Percentiles rank a stretch among this genome's conserved stretches.
phyloP scores from a whole-genome alignment of 2,329 filamentous ascomycete species.

The Graphilbum fragrans region DNA sequence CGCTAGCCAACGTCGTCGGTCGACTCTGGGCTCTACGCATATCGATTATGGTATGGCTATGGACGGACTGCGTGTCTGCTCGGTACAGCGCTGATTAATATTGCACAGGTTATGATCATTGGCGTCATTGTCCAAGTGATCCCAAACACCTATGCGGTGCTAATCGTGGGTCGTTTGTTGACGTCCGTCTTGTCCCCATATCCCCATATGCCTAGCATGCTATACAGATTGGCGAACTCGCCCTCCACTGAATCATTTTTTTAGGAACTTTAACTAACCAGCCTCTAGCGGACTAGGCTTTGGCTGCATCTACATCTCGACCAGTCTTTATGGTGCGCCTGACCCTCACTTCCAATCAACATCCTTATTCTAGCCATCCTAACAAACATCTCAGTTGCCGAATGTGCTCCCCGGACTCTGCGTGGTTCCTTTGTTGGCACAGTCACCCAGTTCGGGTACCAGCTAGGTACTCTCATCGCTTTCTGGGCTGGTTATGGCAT shows the following conservation, averaged over 20 bases:
- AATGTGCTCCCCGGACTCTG: conserved; percentile 1
- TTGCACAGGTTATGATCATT: not conserved
- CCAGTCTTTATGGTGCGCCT: not conserved
- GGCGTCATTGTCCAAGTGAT: conserved; percentile 2
- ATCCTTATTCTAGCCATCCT: not conserved
- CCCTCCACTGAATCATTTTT: not conserved
- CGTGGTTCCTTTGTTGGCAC: conserved; percentile 4
- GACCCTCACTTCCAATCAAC: not conserved
- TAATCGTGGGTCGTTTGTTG: not conserved
- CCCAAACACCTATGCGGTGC: conserved; percentile 2
- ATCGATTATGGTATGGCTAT: not conserved
- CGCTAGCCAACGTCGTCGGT: conserved; percentile 1
- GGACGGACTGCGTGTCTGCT: too few species aligned
- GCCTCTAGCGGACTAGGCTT: not conserved
- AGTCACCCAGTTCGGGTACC: conserved; percentile 24
- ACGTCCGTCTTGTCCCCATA: not conserved
- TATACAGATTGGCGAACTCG: too few species aligned
- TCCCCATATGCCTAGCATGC: too few species aligned
- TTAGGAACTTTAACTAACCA: not conserved
- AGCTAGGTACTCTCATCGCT: conserved; percentile 28
- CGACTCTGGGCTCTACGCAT: conserved; percentile 2
- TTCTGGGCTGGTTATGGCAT: conserved; percentile 28
- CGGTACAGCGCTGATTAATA: not conserved
- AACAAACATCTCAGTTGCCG: not conserved
- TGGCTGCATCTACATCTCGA: conserved; percentile 4